phyloP scores from a whole-genome alignment of 345 rosid species.

The Acer saccharum region DNA sequence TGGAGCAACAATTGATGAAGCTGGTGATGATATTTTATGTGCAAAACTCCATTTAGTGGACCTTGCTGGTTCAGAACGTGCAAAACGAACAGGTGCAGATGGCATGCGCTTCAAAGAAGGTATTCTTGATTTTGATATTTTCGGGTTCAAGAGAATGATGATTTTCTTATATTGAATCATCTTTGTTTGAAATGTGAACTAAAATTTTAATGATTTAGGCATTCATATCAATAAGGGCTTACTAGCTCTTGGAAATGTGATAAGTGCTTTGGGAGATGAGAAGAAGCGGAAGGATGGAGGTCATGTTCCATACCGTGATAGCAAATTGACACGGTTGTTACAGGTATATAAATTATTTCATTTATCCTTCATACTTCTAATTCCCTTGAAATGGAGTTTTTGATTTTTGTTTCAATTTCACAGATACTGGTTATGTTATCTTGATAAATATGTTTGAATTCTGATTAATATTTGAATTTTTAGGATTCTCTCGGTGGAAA shows the following conservation, averaged over 20 bases:
- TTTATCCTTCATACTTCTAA: neutral
- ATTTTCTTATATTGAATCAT: neutral
- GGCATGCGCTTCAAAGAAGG: slow-evolving; percentile 99
- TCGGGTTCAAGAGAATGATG: neutral
- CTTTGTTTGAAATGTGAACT: neutral
- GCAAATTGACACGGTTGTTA: slow-evolving; percentile 96
- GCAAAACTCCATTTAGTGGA: slow-evolving; percentile 96
- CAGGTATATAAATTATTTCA: slow-evolving; percentile 48
- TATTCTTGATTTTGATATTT: slow-evolving; percentile 18
- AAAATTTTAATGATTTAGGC: slow-evolving; percentile 42
- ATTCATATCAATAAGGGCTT: slow-evolving; percentile 95
- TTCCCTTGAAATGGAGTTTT: neutral
- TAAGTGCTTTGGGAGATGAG: slow-evolving; percentile 96
- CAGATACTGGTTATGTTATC: no score
- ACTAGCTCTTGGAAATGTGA: slow-evolving; percentile 92
- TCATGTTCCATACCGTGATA: slow-evolving; percentile 95
- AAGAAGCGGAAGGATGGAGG: slow-evolving; percentile 96
- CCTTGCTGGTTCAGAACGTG: slow-evolving; percentile 96
- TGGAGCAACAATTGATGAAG: slow-evolving; percentile 46
- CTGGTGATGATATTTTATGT: slow-evolving; percentile 74
- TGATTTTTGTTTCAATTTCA: neutral
- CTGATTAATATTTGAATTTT: slow-evolving; percentile 23
- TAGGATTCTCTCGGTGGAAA: slow-evolving; percentile 99
- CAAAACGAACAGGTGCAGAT: slow-evolving; percentile 94
- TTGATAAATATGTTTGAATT: neutral